Base-by-base conservation (phyloP, 768 basidiomycete genomes). In the Daedalea quercina region DNA sequence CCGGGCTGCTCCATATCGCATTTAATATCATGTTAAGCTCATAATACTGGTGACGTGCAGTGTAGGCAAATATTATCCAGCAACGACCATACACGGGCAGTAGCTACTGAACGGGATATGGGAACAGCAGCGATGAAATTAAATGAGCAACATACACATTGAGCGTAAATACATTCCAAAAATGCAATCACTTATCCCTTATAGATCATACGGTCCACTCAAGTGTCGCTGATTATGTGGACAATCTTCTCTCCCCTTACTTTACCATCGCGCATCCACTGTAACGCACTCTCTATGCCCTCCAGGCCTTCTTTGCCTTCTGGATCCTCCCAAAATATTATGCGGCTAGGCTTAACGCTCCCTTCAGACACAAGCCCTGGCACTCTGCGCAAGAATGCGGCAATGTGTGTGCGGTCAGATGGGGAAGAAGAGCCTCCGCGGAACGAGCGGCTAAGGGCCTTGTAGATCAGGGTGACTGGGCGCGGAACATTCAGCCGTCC, bases 241-340 rank as follows among this genome's bases (percentile, higher is more conserved):
- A 57, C 59, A 31, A 60, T 48, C 41, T 65, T 64, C 51, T 56
- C 51, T 23, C 51, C 63, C 46, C 61, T 63, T 8, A 60, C 55
- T 54, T 63, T 63, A 12, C 59, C 61, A 9, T 60, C 56, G 26
- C 46, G 51, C 63, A 65, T 62, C 26, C 54, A 55, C 28, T 57
- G 44, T 28, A 64, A 33, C 6, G 55, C 53, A 7, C 54, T 59
- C 9, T 44, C 48, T 26, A 62, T 48, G 8, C 51, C 41, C 13
- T 43, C 52, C 22, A 63, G 42, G 11, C 61, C 63, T 31, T 31
- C 11, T 11, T 31, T 31, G 11, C 28, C 28, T 31, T 11, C 28
- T 6, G 28, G 28, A 4, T 50, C 51, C 15, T 53, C 47, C 47
- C 49, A 60, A 12, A 58, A 19, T 8, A 53, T 43, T 46, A 61